Base-by-base conservation (phyloP, 1,284 basidiomycete genomes). In the Austropuccinia psidii region DNA sequence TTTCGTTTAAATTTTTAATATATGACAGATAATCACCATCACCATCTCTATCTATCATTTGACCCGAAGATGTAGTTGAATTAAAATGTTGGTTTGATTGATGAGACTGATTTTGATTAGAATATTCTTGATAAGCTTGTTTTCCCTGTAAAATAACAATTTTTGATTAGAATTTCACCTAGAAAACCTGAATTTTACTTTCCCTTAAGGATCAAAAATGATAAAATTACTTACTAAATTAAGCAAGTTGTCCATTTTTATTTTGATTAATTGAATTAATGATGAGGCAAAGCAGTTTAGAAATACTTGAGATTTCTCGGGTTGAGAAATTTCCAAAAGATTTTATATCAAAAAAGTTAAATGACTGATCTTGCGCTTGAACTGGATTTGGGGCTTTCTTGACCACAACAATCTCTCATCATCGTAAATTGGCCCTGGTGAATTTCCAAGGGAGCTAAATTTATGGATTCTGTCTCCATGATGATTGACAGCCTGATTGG, bases 41-140 rank as follows among this genome's bases (percentile, higher is more conserved):
- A 31, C 68, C 68, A 52, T 72, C 68, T 13, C 33, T 52, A 52
- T 72, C 68, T 45, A 72, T 62, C 55, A 61, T 60, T 29, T 72
- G 58, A 61, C 43, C 55, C 35, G 21, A 55, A n/a, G 43, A 43
- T 19, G 68, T 35, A 19, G 45, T 72, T 72, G 15, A 72, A 47
- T 41, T 33, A 39, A 50, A 41, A 17, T 11, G 39, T 21, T 43
- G 58, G 21, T 45, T 11, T 15, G 21, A 17, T 3, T 19, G 21
- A 43, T 62, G 60, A 27, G 60, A 29, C 33, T 62, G 39, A 15
- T 43, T 62, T n/a, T n/a, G n/a, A 15, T 62, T 43, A n/a, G 60
- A 62, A 41, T 62, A 62, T 27, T 62, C 27, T 29, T 62, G n/a
- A 27, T 62, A 62, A 43, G 60, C 60, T 62, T 62, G 60, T 29